Evolutionary conservation across 2,329 filamentous ascomycete genomes (phyloP), one percentile per base, ranked within the genome.

Genomic region (Curvularia eragrostidis): DNA sequence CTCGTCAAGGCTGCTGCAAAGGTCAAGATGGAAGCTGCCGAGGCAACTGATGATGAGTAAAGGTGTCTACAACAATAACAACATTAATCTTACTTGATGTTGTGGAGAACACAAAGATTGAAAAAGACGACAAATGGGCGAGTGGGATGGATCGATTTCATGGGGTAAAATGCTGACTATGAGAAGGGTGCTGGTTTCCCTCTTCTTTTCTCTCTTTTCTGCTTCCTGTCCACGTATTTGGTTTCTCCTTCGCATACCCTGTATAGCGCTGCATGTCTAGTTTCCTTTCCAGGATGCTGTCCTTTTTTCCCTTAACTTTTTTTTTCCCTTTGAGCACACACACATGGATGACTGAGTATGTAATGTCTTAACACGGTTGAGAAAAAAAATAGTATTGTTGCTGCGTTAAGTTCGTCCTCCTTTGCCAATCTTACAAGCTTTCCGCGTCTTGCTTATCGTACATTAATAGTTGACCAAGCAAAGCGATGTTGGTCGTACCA

Each of bases 1-100:
- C 73, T 97, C 62, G 85, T 94, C 18, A 79, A 79, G 62, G 65
- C 65, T 24, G 61, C 66, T 6, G 43, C 41, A 3, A 69, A 69
- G 44, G 36, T 57, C 28, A 66, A 68, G 49, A 46, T 21, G 12
- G 42, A 55, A 18, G 21, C 23, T 10, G 18, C 26, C 9, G 30
- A 38, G 30, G 18, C 26, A 8, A 24, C 15, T 9, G 12, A 36
- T 9, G 12, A 36, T 9, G n/a, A 52, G 41, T 34, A 52, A 26
- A 21, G 13, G 7, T 28, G 34, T 19, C 6, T 19, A 30, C 28
- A 51, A 34, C 28, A 51, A 34, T 10, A 26, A 28, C 32, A 34
- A 15, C 19, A 15, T 19, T 12, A 9, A 2, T 23, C n/a, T 15
- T 5, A 26, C n/a, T 7, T 39, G 34, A 5, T 41, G 15, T 9